Evolutionary conservation across 2,329 filamentous ascomycete species (phyloP).

Genomic region (Fonsecaea nubica): DNA sequence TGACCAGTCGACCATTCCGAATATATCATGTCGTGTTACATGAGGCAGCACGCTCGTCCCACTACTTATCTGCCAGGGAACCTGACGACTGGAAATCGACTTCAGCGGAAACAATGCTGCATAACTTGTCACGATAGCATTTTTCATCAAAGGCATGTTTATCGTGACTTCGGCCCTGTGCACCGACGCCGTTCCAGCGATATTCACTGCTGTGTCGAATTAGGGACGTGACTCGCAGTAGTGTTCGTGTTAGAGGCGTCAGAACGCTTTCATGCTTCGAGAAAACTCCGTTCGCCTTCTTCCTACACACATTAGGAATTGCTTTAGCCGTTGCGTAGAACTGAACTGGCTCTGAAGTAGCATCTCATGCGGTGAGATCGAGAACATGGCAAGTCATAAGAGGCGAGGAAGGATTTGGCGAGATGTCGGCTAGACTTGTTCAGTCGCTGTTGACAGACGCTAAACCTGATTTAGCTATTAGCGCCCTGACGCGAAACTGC

Average conservation of each 20-base stretch:
- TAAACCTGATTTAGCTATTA: conserved; percentile 26
- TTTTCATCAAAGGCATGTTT: neutral
- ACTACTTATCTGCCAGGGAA: neutral
- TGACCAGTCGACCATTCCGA: neutral
- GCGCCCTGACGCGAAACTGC: conserved; percentile 26
- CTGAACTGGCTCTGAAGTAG: neutral
- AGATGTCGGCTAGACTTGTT: conserved; percentile 1
- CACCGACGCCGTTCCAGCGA: neutral
- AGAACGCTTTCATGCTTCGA: neutral
- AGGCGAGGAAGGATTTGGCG: conserved; percentile 2
- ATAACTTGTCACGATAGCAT: neutral
- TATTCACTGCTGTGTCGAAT: neutral
- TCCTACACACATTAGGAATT: neutral
- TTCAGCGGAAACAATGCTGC: neutral
- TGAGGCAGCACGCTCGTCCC: neutral
- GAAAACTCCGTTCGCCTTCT: neutral
- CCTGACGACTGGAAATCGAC: neutral
- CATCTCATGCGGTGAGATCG: neutral
- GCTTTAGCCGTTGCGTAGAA: neutral
- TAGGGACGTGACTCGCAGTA: neutral
- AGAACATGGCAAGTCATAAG: neutral
- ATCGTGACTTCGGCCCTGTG: neutral
- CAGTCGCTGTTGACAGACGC: neutral
- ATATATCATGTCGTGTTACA: neutral
- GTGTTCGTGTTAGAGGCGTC: neutral